These are phyloP conservation scores for Cercospora brassicicola DNA, from an alignment of 2,329 filamentous ascomycete species.

Conservation along the genomic window DNA sequence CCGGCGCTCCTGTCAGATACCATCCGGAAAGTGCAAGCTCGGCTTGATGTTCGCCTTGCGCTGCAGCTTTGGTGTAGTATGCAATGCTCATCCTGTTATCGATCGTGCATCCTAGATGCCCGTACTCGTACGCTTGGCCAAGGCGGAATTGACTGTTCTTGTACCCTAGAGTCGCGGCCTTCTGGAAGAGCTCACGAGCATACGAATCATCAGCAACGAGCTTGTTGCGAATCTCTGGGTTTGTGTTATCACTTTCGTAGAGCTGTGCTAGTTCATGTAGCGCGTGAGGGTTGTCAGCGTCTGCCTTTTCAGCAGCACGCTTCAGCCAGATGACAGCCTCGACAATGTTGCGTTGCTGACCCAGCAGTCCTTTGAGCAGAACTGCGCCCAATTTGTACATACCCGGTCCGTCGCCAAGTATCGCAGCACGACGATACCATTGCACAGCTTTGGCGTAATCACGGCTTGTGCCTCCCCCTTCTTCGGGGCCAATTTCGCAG, in stretches of 20 bases:
- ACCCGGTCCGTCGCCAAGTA: constrained; percentile 83
- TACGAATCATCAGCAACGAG: constrained; percentile 81
- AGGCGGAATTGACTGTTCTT: constrained; percentile 92
- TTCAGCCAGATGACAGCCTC: constrained; percentile 93
- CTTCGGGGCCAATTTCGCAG: constrained; percentile 92
- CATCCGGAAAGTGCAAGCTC: constrained; percentile 61
- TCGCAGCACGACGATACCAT: constrained; percentile 94
- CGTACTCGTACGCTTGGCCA: constrained; percentile 87
- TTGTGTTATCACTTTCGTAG: constrained; percentile 63
- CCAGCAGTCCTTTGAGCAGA: constrained; percentile 86
- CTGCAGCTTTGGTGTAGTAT: constrained; percentile 90
- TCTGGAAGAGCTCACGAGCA: constrained; percentile 75
- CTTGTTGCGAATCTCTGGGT: constrained; percentile 59
- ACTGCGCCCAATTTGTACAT: constrained; percentile 99
- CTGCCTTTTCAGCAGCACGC: constrained; percentile 82
- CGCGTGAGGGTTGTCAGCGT: constrained; percentile 88
- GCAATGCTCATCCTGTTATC: constrained; percentile 83
- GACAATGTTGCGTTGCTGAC: constrained; percentile 75
- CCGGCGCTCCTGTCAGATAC: constrained; percentile 87
- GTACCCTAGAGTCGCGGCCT: constrained; percentile 86
- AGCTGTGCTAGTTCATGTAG: constrained; percentile 78
- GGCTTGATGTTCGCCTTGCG: constrained; percentile 90
- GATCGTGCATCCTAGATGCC: constrained; percentile 75
- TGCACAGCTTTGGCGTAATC: constrained; percentile 94
- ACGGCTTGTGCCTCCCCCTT: constrained; percentile 86